Percentiles rank a stretch among this genome's conserved stretches.
These are phyloP conservation scores for Debaryomyces tyrocola DNA, from an alignment of 805 yeast genomes.

Conservation along the genomic window DNA sequence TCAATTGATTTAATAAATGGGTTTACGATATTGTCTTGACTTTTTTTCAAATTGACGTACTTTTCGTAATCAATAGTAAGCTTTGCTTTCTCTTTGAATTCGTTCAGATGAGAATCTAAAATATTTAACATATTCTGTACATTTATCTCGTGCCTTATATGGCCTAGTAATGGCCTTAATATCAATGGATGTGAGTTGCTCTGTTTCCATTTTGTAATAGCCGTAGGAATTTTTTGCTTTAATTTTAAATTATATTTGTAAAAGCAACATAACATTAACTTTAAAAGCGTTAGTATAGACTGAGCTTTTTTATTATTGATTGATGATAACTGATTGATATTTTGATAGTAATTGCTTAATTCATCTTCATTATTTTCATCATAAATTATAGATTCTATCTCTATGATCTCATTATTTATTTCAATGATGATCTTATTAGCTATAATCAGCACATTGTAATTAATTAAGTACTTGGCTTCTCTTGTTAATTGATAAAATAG, in stretches of 20 bases:
- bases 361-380: constrained; percentile 43
- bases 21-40: constrained; percentile 13
- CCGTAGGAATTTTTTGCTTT: constrained; percentile 48
- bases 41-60: constrained; percentile 24
- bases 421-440: constrained; percentile 66
- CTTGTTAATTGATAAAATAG: constrained; percentile 72
- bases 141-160: constrained; percentile 52
- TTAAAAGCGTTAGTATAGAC: constrained; percentile 50
- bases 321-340: constrained; percentile 28
- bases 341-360: constrained; percentile 27
- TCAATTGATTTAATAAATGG: constrained; percentile 42
- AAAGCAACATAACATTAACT: constrained; percentile 61
- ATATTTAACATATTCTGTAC: constrained; percentile 28
- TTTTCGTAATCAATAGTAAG: constrained; percentile 13
- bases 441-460: constrained; percentile 67
- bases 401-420: constrained; percentile 63
- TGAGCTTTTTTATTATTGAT: constrained; percentile 49
- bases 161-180: constrained; percentile 58
- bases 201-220: constrained; percentile 45
- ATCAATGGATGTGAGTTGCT: constrained; percentile 45
- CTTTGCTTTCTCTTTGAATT: constrained; percentile 11
- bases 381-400: constrained; percentile 61
- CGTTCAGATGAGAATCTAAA: constrained; percentile 20
- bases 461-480: constrained; percentile 70
- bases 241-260: constrained; percentile 47